A percentile compares a stretch with the other conserved stretches of the same genome.
phyloP scores from a whole-genome alignment of 2,329 filamentous ascomycete species.

The Diaporthe nobilis region DNA sequence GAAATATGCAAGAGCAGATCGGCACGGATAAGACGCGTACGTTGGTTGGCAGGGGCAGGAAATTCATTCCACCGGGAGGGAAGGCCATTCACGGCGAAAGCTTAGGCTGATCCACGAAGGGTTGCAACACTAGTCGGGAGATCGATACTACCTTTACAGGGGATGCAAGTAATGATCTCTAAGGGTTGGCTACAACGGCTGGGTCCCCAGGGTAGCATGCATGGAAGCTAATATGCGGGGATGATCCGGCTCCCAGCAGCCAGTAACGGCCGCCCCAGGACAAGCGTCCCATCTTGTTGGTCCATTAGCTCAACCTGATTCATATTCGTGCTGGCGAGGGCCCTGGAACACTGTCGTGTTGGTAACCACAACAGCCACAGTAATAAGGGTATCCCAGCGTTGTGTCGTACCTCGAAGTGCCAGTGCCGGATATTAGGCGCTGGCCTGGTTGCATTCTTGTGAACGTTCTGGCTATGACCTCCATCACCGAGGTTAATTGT shows the following conservation, averaged over 20 bases:
- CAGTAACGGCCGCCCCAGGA: neutral
- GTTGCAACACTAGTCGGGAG: conserved; percentile 20
- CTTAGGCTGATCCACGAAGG: neutral
- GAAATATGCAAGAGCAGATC: neutral
- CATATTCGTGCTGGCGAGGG: neutral
- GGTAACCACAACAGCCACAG: too few species aligned
- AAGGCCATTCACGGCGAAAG: neutral
- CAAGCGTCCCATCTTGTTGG: neutral
- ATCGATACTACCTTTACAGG: conserved; percentile 25
- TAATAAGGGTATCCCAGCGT: neutral
- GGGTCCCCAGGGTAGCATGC: neutral
- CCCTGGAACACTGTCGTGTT: neutral
- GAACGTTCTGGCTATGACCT: neutral
- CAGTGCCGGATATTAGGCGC: neutral
- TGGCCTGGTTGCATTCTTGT: neutral
- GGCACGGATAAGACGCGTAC: neutral
- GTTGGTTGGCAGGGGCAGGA: neutral
- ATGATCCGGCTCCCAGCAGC: neutral
- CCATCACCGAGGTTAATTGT: neutral
- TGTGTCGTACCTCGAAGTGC: neutral
- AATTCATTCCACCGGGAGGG: conserved; percentile 14
- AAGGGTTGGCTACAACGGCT: neutral
- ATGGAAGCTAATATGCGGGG: conserved; percentile 4
- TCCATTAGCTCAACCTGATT: neutral
- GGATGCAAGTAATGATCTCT: neutral